These are phyloP conservation scores for Anthracocystis panici-leucophaei DNA, from an alignment of 1,284 basidiomycete genomes.

Conservation along the genomic window DNA sequence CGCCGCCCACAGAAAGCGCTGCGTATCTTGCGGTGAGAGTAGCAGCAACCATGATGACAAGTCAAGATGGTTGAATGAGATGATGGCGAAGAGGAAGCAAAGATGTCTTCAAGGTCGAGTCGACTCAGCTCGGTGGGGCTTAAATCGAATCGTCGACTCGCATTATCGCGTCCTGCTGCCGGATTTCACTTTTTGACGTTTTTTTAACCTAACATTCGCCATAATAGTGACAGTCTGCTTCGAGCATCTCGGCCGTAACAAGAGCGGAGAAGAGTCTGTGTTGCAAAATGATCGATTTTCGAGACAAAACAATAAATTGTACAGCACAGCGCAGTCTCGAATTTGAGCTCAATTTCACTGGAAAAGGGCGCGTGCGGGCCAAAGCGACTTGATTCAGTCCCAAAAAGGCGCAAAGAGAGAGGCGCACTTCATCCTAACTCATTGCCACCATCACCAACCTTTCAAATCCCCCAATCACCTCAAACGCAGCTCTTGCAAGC, in stretches of 20 bases:
- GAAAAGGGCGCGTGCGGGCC: constrained; percentile 5
- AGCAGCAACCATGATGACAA: constrained; percentile 29
- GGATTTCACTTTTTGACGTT: too few relatives aligned
- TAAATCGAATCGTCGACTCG: too few relatives aligned
- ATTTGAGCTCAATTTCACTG: not conserved
- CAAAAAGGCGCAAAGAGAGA: not conserved
- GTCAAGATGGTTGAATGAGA: not conserved
- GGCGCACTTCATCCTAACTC: constrained; percentile 13
- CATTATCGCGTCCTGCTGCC: too few relatives aligned
- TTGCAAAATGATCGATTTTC: not conserved
- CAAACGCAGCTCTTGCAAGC: constrained; percentile 17
- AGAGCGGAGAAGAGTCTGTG: not conserved
- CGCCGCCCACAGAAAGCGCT: constrained; percentile 21
- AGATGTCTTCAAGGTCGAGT: constrained; percentile 8
- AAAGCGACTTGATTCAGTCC: not conserved
- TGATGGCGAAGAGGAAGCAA: not conserved
- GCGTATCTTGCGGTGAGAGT: constrained; percentile 24
- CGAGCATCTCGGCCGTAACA: constrained; percentile 11
- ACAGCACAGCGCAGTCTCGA: constrained; percentile 2
- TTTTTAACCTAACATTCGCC: too few relatives aligned
- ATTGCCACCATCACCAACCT: constrained; percentile 11
- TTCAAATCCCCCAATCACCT: not conserved
- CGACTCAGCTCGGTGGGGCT: constrained; percentile 5
- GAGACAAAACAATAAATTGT: not conserved
- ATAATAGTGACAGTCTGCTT: too few relatives aligned